Conservation (phyloP, 2,329 filamentous ascomycete species). For the Sporothrix protearum region DNA sequence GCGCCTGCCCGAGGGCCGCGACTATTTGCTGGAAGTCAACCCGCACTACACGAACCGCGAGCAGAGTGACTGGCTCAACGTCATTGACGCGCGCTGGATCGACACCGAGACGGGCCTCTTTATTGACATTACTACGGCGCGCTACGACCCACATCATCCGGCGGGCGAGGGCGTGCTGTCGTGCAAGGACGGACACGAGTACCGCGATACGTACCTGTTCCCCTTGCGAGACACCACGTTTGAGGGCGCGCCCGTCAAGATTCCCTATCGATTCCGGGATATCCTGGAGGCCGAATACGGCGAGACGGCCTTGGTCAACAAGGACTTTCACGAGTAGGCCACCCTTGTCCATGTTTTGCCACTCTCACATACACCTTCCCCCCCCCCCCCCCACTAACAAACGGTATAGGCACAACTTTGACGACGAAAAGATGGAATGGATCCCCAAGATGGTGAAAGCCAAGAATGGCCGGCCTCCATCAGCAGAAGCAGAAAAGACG, state of each 20-base stretch:
- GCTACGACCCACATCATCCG: slow-evolving; percentile 46
- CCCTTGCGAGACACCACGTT: slow-evolving; percentile 67
- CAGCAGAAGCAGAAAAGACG: neutral
- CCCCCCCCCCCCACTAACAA: neutral
- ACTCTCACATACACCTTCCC: neutral
- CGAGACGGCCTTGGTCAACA: slow-evolving; percentile 48
- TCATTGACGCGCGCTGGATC: slow-evolving; percentile 50
- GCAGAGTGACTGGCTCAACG: slow-evolving; percentile 40
- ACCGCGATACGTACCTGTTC: slow-evolving; percentile 58
- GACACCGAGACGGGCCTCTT: slow-evolving; percentile 46
- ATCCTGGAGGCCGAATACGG: slow-evolving; percentile 58
- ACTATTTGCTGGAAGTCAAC: slow-evolving; percentile 50
- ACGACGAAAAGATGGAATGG: slow-evolving; percentile 28
- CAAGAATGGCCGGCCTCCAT: neutral
- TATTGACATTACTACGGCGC: slow-evolving; percentile 51
- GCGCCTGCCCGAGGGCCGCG: slow-evolving; percentile 39
- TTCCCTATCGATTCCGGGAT: slow-evolving; percentile 60
- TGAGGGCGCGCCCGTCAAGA: slow-evolving; percentile 62
- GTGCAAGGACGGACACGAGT: slow-evolving; percentile 52
- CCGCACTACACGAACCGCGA: slow-evolving; percentile 42
- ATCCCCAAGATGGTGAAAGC: slow-evolving; percentile 22
- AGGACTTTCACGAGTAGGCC: slow-evolving; percentile 53
- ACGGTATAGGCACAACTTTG: slow-evolving; percentile 27
- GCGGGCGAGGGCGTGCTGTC: slow-evolving; percentile 45
- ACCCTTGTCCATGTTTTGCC: neutral